Base-by-base conservation (phyloP, 805 yeast genomes). In the Diddensiella transvaalensis region DNA sequence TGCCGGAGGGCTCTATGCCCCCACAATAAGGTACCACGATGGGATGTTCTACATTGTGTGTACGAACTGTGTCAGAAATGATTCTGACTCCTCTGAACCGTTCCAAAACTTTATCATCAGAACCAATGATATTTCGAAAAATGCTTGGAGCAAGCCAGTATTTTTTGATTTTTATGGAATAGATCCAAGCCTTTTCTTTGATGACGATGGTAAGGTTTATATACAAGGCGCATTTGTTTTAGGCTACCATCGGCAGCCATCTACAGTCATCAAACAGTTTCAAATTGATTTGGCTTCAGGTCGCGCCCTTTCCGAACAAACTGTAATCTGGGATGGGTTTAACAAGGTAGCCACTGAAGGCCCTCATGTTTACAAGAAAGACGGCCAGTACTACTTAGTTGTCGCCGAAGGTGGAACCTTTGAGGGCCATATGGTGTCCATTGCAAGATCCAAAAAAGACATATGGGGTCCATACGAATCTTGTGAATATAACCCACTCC, bases 171-270 rank as follows among this genome's bases (percentile, higher is more conserved):
- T 21, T 17, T 10, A 33, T 15, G 47, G 47, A 6, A 26, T 44
- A 13, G 47, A 44, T 18, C 47, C 35, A 11, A 35, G 36, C 22
- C 47, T 44, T 8, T 44, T 44, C 22, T 44, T 39, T 17, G 47
- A 44, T 11, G 38, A 21, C 13, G 38, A 21, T 13, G 40, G 40
- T 13, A 35, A 33, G 13, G 42, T 11, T 10, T 40, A 40, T 18
- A 23, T 40, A 8, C 44, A 40, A 17, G 44, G 44, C 5, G 32
- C 44, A n/a, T 40, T 6, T 22, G 18, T 15, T 11, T 5, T 40
- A 15, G 36, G 32, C 15, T 23, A 40, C 21, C 21, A 40, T 22
- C 21, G 15, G 40, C 44, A 40, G 21, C 44, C 44, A 15, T 38
- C 41, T 10, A 40, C 44, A 6, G 23, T 37, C 17, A 40, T 40